A percentile compares a stretch with the other conserved stretches of the same genome.
These are phyloP conservation scores for Brassica rapa DNA, from an alignment of 345 rosid species.

Conservation along the genomic window DNA sequence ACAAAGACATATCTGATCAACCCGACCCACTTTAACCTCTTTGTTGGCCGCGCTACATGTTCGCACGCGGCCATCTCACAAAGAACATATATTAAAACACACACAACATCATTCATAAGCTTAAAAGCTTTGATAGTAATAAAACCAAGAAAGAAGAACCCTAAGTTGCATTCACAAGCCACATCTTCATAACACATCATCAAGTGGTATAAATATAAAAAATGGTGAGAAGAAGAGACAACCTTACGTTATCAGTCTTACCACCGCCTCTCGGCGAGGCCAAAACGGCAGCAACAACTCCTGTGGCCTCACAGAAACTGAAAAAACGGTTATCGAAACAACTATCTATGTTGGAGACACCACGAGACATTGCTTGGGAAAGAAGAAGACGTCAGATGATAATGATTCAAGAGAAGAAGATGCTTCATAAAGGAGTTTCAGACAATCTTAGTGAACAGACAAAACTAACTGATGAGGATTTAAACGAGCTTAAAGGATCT, in stretches of 20 bases:
- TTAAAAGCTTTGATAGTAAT: slow-evolving; percentile 21
- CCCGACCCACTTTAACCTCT: slow-evolving; percentile 33
- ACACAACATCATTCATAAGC: slow-evolving; percentile 15
- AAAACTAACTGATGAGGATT: slow-evolving; percentile 75
- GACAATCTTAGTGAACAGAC: slow-evolving; percentile 57
- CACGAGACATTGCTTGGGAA: slow-evolving; percentile 84
- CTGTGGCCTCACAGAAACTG: slow-evolving; percentile 42
- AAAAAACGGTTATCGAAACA: slow-evolving; percentile 65
- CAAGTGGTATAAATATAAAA: neutral
- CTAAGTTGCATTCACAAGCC: slow-evolving; percentile 17
- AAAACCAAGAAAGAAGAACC: neutral
- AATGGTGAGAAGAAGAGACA: slow-evolving; percentile 40
- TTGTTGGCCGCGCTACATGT: slow-evolving; percentile 49
- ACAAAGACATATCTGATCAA: slow-evolving; percentile 19
- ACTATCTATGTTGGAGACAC: slow-evolving; percentile 77
- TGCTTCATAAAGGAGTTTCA: slow-evolving; percentile 29
- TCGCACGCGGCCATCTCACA: slow-evolving; percentile 44
- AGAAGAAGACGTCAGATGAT: slow-evolving; percentile 72
- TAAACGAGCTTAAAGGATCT: slow-evolving; percentile 83
- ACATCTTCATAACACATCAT: neutral
- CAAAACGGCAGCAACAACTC: slow-evolving; percentile 54
- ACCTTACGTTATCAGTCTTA: slow-evolving; percentile 22
- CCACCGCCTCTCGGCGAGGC: slow-evolving; percentile 32
- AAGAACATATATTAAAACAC: slow-evolving; percentile 24
- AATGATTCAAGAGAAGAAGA: slow-evolving; percentile 51